Base-by-base conservation (phyloP, 768 basidiomycete species). In the Macrolepiota fuliginosa region DNA sequence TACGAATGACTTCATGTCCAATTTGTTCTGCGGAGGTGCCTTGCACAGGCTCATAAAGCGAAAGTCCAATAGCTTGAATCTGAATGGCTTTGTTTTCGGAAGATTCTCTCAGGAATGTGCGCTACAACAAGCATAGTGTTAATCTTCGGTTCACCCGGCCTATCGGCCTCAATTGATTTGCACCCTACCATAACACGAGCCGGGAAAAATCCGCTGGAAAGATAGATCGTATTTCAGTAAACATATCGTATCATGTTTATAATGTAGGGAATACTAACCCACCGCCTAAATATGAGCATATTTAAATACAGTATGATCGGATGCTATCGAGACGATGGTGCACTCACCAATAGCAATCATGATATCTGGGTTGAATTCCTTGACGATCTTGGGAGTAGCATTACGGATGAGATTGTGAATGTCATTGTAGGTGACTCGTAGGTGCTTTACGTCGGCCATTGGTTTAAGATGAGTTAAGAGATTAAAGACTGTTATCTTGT, bases 1-100 rank as follows among this genome's bases (percentile, higher is more conserved):
- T 99, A 58, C 96, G 84, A 67, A 97, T 79, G 65, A 99, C 93
- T 72, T 97, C 89, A 62, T 78, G 82, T 53, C 92, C 92, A 54
- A 94, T 82, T 71, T 88, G 84, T 66, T 94, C 86, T 29, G 74
- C 85, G 1, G 86, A 86, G 3, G 85, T 83, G 17, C 88, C 92
- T 4, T 88, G 87, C 17, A 98, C 80, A 27, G 91, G 85, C 72
- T 99, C 97, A 68, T 99, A 99, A 2, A 99, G 81, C 4, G 94
- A 96, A 35, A 99, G 84, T 1, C 97, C 96, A 65, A 99, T 98
- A 4, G 97, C 96, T 73, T 95, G 92, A 65, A 98, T 97, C 51
- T 93, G 91, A 55, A 98, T 86, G 60, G 91, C 89, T 67, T 84
- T 86, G 67, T 91, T 88, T 29, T 81, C 82, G 1, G 84, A 79